Base-by-base conservation (phyloP, 805 yeast species). In the Debaryomyces maramus region DNA sequence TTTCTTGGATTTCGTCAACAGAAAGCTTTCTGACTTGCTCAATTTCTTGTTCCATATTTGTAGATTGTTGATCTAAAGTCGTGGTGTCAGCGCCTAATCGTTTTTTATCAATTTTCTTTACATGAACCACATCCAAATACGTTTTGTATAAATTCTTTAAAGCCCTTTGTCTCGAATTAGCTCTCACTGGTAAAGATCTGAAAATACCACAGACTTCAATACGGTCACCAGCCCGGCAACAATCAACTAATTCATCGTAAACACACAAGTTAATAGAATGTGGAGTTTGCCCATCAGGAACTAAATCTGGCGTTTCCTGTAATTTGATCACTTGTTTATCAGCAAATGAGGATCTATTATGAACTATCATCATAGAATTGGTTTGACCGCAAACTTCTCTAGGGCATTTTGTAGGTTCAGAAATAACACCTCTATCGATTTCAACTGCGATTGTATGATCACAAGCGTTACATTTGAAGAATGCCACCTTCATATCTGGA, bases 251-350 rank as follows among this genome's bases (percentile, higher is more conserved):
- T 60, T 93, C 98, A 63, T 93, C 99, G 58, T 91, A 93, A 1
- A 88, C 95, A 69, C 97, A 88, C 20, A 93, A 69, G 5, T 96
- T 88, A 34, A 93, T 87, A 10, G 97, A 84, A 63, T 93, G 99
- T 1, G 99, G 99, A 2, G 99, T 93, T 65, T 93, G 99, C 13
- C 99, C 99, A 65, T 87, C 98, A 3, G 99, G 99, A 11, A 91
- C 96, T 46, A 81, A 74, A 62, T 93, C 99, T 0, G 97, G 97
- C 0, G 96, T 89, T 63, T 93, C 99, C 65, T 93, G 99, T 30
- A 93, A 69, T 55, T 88, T 87, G 50, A 93, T 81, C 20, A 93
- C 91, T 65, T 93, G 99, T 58, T 91, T 93, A 63, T 93, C 97
- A 18, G 95, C 93, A 64, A 91, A 93, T 0, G 88, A 77, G 26